These are phyloP conservation scores for Nicotiana otophora DNA, from an alignment of 257 asterid species.

Conservation along the genomic window DNA sequence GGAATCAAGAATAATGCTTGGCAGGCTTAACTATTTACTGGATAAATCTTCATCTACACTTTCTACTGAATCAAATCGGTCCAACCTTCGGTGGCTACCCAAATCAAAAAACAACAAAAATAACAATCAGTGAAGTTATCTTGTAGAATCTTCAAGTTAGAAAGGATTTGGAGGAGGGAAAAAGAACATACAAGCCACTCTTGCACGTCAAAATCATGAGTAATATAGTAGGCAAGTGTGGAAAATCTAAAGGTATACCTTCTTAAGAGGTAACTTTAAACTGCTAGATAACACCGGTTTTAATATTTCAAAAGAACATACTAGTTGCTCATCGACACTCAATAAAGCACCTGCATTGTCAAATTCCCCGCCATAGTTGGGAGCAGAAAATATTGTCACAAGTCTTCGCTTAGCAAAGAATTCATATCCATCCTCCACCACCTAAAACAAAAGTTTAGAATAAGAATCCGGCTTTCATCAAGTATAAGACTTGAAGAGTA, in stretches of 20 bases:
- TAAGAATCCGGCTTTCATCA: no score
- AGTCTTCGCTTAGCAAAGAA: slow-evolving; percentile 52
- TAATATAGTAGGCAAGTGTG: not conserved
- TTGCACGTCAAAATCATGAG: not conserved
- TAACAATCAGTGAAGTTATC: not conserved
- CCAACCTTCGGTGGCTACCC: slow-evolving; percentile 32
- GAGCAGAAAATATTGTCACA: slow-evolving; percentile 64
- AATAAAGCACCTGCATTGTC: slow-evolving; percentile 77
- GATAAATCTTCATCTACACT: not conserved
- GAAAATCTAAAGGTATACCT: slow-evolving; percentile 30
- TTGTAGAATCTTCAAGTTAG: not conserved
- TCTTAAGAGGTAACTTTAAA: slow-evolving; percentile 50
- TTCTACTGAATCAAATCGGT: not conserved
- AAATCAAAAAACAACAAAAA: not conserved
- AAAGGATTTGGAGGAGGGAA: not conserved
- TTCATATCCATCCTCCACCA: slow-evolving; percentile 60
- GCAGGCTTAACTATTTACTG: not conserved
- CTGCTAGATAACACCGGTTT: slow-evolving; percentile 38
- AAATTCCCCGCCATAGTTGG: slow-evolving; percentile 77
- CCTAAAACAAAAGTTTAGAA: slow-evolving; percentile 20
- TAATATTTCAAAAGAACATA: slow-evolving; percentile 70
- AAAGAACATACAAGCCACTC: no score
- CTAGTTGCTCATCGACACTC: slow-evolving; percentile 59
- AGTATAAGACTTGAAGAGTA: no score
- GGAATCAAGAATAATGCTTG: slow-evolving; percentile 3